Conservation (phyloP, 345 rosid species). For the Populus davidiana region DNA sequence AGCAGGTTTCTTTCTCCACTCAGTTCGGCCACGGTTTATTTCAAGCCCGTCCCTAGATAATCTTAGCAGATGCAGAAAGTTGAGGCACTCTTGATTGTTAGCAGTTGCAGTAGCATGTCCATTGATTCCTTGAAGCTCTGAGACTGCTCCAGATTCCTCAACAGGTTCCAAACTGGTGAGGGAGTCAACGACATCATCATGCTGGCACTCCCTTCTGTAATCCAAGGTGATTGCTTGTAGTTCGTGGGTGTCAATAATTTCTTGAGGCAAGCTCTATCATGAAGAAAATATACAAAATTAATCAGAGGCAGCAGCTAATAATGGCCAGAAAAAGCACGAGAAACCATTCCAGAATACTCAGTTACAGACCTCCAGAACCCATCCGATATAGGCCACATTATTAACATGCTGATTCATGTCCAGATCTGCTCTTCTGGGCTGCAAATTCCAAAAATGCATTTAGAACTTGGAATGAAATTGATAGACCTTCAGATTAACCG, state of each 20-base stretch:
- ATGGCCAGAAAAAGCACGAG: neutral
- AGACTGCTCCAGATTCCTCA: conserved; percentile 25
- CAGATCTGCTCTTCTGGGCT: conserved; percentile 90
- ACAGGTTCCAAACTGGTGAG: conserved; percentile 56
- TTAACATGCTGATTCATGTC: conserved; percentile 99
- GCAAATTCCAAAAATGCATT: conserved; percentile 20
- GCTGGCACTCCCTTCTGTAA: conserved; percentile 90
- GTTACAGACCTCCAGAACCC: conserved; percentile 84
- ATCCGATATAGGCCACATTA: conserved; percentile 83
- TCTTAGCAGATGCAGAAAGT: conserved; percentile 76
- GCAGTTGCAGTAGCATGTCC: conserved; percentile 43
- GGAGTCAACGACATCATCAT: conserved; percentile 75
- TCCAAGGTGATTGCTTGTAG: conserved; percentile 78
- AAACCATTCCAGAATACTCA: neutral
- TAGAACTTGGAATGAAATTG: neutral
- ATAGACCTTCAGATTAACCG: neutral
- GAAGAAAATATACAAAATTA: neutral
- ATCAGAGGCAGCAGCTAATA: neutral
- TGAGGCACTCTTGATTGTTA: conserved; percentile 28
- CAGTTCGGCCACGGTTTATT: conserved; percentile 79
- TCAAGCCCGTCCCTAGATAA: conserved; percentile 68
- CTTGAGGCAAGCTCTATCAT: conserved; percentile 91
- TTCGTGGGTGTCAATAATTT: conserved; percentile 75
- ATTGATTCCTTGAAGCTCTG: conserved; percentile 43
- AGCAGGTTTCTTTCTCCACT: conserved; percentile 70